Evolutionary conservation across 129 eudicot species (phyloP), one percentile per base, ranked within the genome.

Genomic region (Flaveria ramosissima): DNA sequence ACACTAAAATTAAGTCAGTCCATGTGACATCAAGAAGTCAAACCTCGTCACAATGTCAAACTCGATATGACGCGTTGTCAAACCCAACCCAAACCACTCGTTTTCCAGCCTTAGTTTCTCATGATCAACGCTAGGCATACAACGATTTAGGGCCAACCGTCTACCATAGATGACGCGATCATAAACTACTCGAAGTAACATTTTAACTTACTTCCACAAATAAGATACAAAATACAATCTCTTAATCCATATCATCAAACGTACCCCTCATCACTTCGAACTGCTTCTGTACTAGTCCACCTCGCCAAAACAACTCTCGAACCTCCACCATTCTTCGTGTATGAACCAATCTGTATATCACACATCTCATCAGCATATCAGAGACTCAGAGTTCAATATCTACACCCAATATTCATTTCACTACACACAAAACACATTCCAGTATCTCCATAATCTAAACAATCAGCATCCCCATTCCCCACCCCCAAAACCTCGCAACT

Each of bases 251-350:
- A 36, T 36, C 41, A 36, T 36, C 60, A 59, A 23, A 61, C 68
- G 46, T 81, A 90, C 93, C 86, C 82, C 17, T 83, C 83, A 82
- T 83, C 87, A 59, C 79, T 80, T 57, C 68, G 77, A 39, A 71
- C 70, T 20, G 96, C 88, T 43, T 85, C 79, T 15, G 92, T 75
- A 79, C 80, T 80, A 67, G 62, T 70, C 78, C 78, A 77, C 86
- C 86, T 91, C 39, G 70, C 77, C 51, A 72, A 57, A 30, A 55
- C 11, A 6, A 42, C 53, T 72, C 83, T 83, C 68, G 85, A 69
- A 66, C 77, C 79, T 71, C 81, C 68, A 72, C 43, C 65, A 60
- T 74, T 61, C 50, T 76, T 85, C 27, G 67, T 27, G 65, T 65
- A 66, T 45, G 70, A 74, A 74, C 84, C 16, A 9, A 78, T 75